Evolutionary conservation across 345 rosid species (phyloP), one percentile per base, ranked within the genome.

Genomic region (Eucalyptus cladocalyx): DNA sequence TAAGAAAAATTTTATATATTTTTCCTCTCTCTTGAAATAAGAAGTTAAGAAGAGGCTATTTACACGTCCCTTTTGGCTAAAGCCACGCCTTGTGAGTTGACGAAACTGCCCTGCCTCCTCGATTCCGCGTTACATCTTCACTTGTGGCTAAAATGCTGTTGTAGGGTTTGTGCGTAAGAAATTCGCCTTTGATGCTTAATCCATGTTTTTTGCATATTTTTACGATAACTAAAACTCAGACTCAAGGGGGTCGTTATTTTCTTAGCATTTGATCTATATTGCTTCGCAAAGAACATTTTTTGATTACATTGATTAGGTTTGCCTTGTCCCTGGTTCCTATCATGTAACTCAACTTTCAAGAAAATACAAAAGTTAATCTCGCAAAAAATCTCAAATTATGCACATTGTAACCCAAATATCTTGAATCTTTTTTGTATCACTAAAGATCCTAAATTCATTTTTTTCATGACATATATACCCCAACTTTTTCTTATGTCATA

Each of bases 271-370:
- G 37, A 34, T 69, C 42, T 34, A 34, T 69, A 9, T 69, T 69
- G 43, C 80, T 69, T 37, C 3, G 6, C 24, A 19, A 9, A 34
- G 26, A 34, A 34, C 0, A 0, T 34, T 69, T 69, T 17, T 34
- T 34, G 1, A 34, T 17, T 18, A 34, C 11, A 0, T 69, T 34
- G 14, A 34, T 18, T 34, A 34, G 7, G 81, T 69, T 40, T 34
- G 43, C 21, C 81, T 1, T 19, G 1, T 34, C 81, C 43, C 3
- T 0, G 0, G 0, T 34, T 69, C 12, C 26, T 34, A 21, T 34
- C 1, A 9, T 18, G 43, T 17, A 69, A 69, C 80, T 69, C 10
- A 34, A 2, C 7, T 69, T 69, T 69, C 43, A 18, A 69, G 26
- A 34, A 18, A 18, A 34, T 18, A 19, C 7, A 34, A 56, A 23